A percentile compares a stretch with the other conserved stretches of the same genome.
phyloP scores from a whole-genome alignment of 2,329 filamentous ascomycete genomes.

The Chalaropsis thielavioides region DNA sequence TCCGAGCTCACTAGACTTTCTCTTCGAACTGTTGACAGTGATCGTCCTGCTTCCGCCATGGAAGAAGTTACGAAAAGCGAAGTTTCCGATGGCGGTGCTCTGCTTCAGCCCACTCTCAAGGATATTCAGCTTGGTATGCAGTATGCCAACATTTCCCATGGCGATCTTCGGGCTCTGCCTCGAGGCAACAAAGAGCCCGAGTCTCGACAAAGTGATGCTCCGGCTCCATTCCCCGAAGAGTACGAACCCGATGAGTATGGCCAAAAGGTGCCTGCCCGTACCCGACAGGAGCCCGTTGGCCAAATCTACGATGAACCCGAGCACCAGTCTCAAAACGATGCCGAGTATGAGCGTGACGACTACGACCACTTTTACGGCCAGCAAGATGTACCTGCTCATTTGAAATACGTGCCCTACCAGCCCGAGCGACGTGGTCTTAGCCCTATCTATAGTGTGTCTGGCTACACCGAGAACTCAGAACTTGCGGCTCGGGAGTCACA shows the following conservation, averaged over 20 bases:
- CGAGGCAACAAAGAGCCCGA: constrained; percentile 26
- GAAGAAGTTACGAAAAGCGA: constrained; percentile 46
- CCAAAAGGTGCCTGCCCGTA: constrained; percentile 27
- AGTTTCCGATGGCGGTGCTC: constrained; percentile 44
- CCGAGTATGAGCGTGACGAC: constrained; percentile 11
- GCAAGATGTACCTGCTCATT: constrained; percentile 48
- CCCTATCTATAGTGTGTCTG: constrained; percentile 84
- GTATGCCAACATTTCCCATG: constrained; percentile 49
- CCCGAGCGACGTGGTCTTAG: constrained; percentile 60
- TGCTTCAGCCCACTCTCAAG: constrained; percentile 2
- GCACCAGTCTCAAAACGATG: constrained; percentile 17
- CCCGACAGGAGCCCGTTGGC: constrained; percentile 25
- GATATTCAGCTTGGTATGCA: constrained; percentile 41
- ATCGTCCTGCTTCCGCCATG: constrained; percentile 54
- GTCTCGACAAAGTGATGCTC: constrained; percentile 19
- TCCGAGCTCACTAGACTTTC: constrained; percentile 82
- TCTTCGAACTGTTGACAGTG: constrained; percentile 68
- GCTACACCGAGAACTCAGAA: constrained; percentile 49
- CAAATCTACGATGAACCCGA: constrained; percentile 30
- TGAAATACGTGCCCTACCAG: constrained; percentile 54
- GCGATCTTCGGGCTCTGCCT: constrained; percentile 41
- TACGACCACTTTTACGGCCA: constrained; percentile 37
- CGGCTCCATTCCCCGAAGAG: constrained; percentile 29
- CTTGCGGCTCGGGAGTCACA: constrained; percentile 43
- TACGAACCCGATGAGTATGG: constrained; percentile 35